A percentile compares a stretch with the other conserved stretches of the same genome.
Evolutionary conservation across 2,329 filamentous ascomycete species (phyloP).

Genomic region (Aspergillus tubingensis): DNA sequence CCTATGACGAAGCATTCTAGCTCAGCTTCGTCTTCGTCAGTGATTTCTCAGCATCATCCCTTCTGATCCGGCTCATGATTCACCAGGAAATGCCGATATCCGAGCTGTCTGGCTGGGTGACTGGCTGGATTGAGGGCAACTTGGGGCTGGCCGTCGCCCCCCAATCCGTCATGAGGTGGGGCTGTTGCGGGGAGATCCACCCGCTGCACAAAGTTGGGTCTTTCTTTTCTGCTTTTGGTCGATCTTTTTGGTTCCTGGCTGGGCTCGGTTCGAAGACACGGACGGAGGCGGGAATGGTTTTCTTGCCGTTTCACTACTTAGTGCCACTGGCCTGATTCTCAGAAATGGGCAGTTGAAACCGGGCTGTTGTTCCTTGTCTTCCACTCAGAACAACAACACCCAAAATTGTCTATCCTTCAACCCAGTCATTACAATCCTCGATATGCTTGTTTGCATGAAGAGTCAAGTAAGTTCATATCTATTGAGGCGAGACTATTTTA

Average conservation of each 20-base stretch:
- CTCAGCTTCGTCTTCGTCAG: background rate
- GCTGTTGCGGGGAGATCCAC: constrained; percentile 27
- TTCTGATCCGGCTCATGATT: constrained; percentile 1
- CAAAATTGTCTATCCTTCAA: too few relatives aligned
- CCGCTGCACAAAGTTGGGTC: background rate
- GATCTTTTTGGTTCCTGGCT: background rate
- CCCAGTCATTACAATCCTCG: background rate
- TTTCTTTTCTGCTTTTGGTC: background rate
- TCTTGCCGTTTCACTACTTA: background rate
- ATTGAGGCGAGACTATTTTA: background rate
- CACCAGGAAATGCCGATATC: constrained; percentile 17
- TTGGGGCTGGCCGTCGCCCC: background rate
- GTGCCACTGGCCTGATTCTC: too few relatives aligned
- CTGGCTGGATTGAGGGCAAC: too few relatives aligned
- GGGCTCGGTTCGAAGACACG: background rate
- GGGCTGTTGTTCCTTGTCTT: too few relatives aligned
- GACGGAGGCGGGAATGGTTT: background rate
- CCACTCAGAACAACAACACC: too few relatives aligned
- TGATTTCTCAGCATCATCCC: background rate
- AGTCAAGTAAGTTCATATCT: background rate
- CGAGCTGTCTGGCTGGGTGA: background rate
- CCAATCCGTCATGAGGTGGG: constrained; percentile 16
- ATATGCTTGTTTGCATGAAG: background rate
- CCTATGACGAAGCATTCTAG: background rate
- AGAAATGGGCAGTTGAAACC: too few relatives aligned